Percentiles rank a stretch among this genome's conserved stretches.
These are phyloP conservation scores for Purpureocillium takamizusanense DNA, from an alignment of 2,329 filamentous ascomycete genomes.

Conservation along the genomic window DNA sequence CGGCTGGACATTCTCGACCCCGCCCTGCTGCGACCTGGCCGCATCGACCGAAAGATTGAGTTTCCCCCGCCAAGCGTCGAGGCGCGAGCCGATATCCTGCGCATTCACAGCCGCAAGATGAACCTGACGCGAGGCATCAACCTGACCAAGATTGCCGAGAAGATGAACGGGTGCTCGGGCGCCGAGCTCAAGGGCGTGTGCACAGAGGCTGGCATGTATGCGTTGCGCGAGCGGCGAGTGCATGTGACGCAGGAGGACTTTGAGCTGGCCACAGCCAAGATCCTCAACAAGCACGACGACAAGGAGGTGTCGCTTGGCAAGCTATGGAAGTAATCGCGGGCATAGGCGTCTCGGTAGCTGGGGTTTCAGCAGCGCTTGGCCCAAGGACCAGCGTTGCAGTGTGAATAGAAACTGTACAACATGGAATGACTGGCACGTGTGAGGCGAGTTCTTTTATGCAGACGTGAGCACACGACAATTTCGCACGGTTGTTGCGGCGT, in stretches of 20 bases:
- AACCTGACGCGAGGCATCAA: constrained; percentile 97
- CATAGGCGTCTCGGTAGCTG: neutral
- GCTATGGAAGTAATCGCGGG: constrained; percentile 46
- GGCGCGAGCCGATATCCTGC: constrained; percentile 91
- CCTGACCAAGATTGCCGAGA: constrained; percentile 95
- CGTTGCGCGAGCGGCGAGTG: constrained; percentile 85
- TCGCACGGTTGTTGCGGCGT: too few species aligned
- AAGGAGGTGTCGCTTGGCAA: constrained; percentile 90
- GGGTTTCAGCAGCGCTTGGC: too few species aligned
- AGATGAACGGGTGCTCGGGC: constrained; percentile 98
- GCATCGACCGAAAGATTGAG: constrained; percentile 98
- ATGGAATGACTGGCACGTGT: too few species aligned
- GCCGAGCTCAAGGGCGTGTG: constrained; percentile 98
- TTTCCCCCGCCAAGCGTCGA: constrained; percentile 96
- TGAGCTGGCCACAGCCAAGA: constrained; percentile 96
- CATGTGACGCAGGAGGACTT: constrained; percentile 99
- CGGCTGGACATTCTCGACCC: constrained; percentile 95
- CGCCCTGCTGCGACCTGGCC: constrained; percentile 85
- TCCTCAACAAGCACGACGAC: constrained; percentile 98
- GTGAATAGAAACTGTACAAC: neutral
- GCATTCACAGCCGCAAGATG: constrained; percentile 97
- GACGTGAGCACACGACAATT: too few species aligned
- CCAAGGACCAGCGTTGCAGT: neutral
- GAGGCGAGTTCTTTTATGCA: too few species aligned
- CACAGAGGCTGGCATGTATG: constrained; percentile 98